Base-by-base conservation (phyloP, 2,329 filamentous ascomycete genomes). In the Volutella citrinella region DNA sequence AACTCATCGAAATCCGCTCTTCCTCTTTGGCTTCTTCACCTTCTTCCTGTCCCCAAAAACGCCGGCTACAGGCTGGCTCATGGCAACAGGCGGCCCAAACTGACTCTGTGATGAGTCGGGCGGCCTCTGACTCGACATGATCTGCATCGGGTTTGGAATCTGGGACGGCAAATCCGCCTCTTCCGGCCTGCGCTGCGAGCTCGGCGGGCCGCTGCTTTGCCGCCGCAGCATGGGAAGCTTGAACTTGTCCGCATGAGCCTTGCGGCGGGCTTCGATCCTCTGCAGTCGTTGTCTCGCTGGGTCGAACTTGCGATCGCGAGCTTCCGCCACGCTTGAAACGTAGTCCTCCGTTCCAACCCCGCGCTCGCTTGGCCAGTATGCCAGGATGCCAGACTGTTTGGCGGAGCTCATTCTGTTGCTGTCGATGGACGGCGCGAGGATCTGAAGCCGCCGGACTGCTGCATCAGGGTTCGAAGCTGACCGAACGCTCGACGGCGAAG, bases 31-130 rank as follows among this genome's bases (percentile, higher is more conserved):
- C 49, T 69, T 72, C 55, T 70, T 70, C 33, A 55, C 61, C 42
- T 55, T 60, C 39, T 59, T 61, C 30, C 69, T 57, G 43, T 62
- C 63, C 17, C 70, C 71, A 62, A 71, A 72, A 5, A 54, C 44
- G 3, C 72, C 72, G n/a, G 59, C 38, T 11, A 66, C 49, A 9
- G 66, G 63, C 46, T 72, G 69, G 32, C 69, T 71, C 61, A 69
- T 70, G n/a, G 60, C 56, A 32, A 60, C 42, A 4, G 51, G 49
- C n/a, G 59, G 50, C 24, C 52, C 48, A 10, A 51, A 34, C 23
- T 59, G 52, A 21, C 50, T 56, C 48, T 66, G 65, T 16, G 59
- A 61, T 16, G 60, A 65, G 31, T 42, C 49, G 3, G 55, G 55
- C 7, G 45, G 38, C 17, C 44, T 55, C 38, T 65, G 62, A 28